Percentiles rank a stretch among this genome's conserved stretches.
phyloP scores from a whole-genome alignment of 2,329 filamentous ascomycete genomes.

The Pestalotiopsis sp. region DNA sequence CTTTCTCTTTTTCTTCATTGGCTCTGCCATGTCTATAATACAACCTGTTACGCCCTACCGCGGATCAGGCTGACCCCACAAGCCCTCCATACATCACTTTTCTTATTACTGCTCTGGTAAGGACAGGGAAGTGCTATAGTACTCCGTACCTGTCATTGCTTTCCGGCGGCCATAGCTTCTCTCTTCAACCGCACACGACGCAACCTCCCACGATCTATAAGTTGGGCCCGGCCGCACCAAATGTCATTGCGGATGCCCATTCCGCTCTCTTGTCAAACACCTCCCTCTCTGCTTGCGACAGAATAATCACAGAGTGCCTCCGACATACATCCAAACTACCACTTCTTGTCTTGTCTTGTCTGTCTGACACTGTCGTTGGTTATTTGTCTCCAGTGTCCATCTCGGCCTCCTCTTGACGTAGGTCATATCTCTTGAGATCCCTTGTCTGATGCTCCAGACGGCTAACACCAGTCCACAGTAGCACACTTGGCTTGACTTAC shows the following conservation, averaged over 20 bases:
- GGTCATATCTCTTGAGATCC: no score
- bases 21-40: slow-evolving; percentile 26
- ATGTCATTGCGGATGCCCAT: not conserved
- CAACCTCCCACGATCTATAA: not conserved
- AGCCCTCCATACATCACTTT: slow-evolving; percentile 16
- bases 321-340: no score
- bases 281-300: not conserved
- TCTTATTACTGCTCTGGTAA: slow-evolving; percentile 19
- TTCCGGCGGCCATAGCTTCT: not conserved
- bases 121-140: not conserved
- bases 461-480: no score
- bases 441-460: no score
- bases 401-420: no score
- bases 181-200: not conserved
- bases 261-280: not conserved
- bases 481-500: no score
- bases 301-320: no score
- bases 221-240: slow-evolving; percentile 1
- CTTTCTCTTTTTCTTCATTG: not conserved
- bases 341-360: no score
- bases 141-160: not conserved
- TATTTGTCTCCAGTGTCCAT: no score
- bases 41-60: slow-evolving; percentile 23
- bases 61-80: slow-evolving; percentile 23
- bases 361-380: no score